Evolutionary conservation across 2,329 filamentous ascomycete genomes (phyloP), one percentile per base, ranked within the genome.

Genomic region (Ascochyta viciae-villosae): DNA sequence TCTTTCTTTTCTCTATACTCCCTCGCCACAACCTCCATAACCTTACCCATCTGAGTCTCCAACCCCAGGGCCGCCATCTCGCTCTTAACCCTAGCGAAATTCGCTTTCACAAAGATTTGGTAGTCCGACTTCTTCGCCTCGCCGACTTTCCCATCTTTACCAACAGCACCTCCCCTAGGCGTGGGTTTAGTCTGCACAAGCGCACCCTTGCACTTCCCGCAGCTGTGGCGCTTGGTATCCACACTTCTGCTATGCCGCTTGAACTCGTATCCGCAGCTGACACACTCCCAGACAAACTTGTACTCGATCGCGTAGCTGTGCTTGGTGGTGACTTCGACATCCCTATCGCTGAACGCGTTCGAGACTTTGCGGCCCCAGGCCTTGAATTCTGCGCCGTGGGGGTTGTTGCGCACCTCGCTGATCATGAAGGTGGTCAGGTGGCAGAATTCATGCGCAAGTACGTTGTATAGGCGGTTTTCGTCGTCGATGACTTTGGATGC

Each of bases 391-490:
- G 85, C 83, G 22, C 93, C 93, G 72, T 97, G 93, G 0, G 92
- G 91, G 58, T 90, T 88, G 52, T 87, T 87, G 39, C 85, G 88
- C 33, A 93, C 80, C 33, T 88, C 86, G 44, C 84, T 88, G 60
- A 98, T 81, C 87, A 98, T 96, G 75, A 94, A 97, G 67, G 92
- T 96, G 39, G 91, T 89, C 1, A 98, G 80, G 71, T 99, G 95
- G 74, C 95, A 98, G 79, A 95, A 98, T 68, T 99, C 95, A 74
- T 99, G 95, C 0, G 94, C 92, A n/a, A 98, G 78, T 0, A 95
- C 92, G 74, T 97, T 97, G 61, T 95, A 83, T 1, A 98, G 83
- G 3, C 91, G 86, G 54, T 89, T 77, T 63, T 61, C 86, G 67
- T 89, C 84, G 71, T 92, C 87, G 59, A 98, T 92, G 42, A 97